These are phyloP conservation scores for Stramenopiles sp. DNA, from an alignment of 352 stramenopile genomes.

Conservation along the genomic window DNA sequence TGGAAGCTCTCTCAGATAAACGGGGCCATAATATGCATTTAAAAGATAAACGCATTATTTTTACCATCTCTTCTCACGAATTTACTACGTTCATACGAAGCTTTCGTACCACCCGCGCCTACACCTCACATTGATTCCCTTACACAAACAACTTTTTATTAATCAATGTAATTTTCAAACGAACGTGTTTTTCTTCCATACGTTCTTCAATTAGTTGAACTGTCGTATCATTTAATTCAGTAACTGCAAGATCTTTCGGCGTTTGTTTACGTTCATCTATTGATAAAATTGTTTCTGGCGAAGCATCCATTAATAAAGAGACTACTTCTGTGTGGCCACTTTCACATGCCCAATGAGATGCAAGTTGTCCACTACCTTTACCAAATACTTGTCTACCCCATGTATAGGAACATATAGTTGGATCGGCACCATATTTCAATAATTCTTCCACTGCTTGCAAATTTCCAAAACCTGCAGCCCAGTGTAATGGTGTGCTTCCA, in stretches of 20 bases:
- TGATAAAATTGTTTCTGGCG: background rate
- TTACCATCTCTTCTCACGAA: too few species aligned
- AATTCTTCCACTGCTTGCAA: background rate
- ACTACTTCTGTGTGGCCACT: constrained; percentile 1
- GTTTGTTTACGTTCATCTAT: background rate
- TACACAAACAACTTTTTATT: background rate
- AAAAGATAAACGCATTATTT: too few species aligned
- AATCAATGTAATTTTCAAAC: background rate
- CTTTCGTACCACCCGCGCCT: too few species aligned
- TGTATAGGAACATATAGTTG: constrained; percentile 7
- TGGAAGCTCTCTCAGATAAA: too few species aligned
- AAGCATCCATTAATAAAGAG: background rate
- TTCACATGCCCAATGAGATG: constrained; percentile 16
- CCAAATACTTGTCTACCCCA: constrained; percentile 12
- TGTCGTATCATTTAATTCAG: background rate
- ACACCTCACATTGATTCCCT: too few species aligned
- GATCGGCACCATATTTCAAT: background rate
- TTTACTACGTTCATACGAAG: too few species aligned
- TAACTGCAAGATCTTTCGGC: background rate
- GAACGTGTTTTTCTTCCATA: background rate
- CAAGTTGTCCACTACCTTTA: constrained; percentile 9
- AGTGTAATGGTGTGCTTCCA: background rate
- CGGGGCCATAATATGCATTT: too few species aligned
- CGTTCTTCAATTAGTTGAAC: background rate
- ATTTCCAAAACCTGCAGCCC: background rate